phyloP scores from a whole-genome alignment of 2,329 filamentous ascomycete species.

The Pseudocercospora vitis region DNA sequence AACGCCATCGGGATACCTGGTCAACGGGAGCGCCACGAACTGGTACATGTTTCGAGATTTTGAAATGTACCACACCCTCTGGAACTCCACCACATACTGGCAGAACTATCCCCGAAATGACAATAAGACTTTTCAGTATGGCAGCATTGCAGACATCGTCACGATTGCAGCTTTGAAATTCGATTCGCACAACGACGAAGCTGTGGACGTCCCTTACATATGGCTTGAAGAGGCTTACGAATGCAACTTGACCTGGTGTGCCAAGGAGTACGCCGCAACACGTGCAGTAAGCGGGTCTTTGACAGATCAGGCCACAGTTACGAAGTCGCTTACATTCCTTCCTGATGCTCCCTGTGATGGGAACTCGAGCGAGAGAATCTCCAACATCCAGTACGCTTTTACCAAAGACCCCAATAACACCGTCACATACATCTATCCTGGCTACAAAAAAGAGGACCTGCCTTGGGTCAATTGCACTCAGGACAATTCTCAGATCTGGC shows the following conservation, averaged over 20 bases:
- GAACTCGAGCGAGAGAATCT: not conserved
- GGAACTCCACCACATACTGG: not conserved
- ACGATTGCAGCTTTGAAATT: not conserved
- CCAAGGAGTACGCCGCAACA: not conserved
- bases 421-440: not conserved
- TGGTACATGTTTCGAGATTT: not conserved
- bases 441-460: not conserved
- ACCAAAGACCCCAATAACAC: not conserved
- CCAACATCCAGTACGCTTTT: not conserved
- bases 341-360: not conserved
- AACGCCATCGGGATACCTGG: not conserved
- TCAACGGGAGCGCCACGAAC: not conserved
- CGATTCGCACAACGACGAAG: not conserved
- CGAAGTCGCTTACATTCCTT: not conserved
- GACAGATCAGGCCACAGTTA: not conserved
- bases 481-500: not conserved
- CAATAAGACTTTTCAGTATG: not conserved
- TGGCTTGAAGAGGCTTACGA: not conserved
- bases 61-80: not conserved
- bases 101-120: not conserved
- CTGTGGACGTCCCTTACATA: not conserved
- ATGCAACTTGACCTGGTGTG: not conserved
- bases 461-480: not conserved
- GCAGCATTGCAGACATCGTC: not conserved
- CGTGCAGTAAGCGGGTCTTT: not conserved